Evolutionary conservation across 2,329 filamentous ascomycete species (phyloP).

Genomic region (Plectosphaerella cucumerina): DNA sequence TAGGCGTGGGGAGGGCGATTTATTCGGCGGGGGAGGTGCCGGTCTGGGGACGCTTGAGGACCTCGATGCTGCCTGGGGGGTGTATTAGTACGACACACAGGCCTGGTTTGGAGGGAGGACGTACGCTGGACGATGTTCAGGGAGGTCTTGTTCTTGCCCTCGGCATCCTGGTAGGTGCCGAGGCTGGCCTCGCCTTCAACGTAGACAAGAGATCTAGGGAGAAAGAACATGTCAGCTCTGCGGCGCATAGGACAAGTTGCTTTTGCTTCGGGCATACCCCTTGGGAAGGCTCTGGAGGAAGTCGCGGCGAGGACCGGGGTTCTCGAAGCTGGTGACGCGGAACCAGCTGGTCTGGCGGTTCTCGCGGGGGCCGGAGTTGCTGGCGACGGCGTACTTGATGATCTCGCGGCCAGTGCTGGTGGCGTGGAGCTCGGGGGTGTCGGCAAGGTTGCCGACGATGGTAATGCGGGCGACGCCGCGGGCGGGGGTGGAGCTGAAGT

Average conservation of each 20-base stretch:
- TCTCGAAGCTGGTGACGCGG: conserved; percentile 66
- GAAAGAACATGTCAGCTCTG: neutral
- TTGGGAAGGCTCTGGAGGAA: conserved; percentile 72
- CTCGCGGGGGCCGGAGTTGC: conserved; percentile 60
- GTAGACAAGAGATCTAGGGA: conserved; percentile 66
- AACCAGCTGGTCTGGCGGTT: conserved; percentile 84
- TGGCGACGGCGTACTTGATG: conserved; percentile 73
- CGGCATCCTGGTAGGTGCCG: conserved; percentile 60
- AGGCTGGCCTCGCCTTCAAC: conserved; percentile 79
- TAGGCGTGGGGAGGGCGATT: neutral
- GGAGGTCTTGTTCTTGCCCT: conserved; percentile 61
- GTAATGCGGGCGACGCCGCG: conserved; percentile 73
- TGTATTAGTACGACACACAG: conserved; percentile 11
- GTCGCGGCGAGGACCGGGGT: conserved; percentile 66
- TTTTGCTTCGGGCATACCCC: conserved; percentile 54
- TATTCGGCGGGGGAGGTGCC: conserved; percentile 12
- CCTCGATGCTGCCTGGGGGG: conserved; percentile 37
- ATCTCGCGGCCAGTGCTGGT: conserved; percentile 70
- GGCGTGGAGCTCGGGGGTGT: conserved; percentile 69
- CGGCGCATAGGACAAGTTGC: too few relatives aligned
- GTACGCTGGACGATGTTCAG: conserved; percentile 79
- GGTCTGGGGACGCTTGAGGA: conserved; percentile 36
- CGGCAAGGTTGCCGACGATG: conserved; percentile 79
- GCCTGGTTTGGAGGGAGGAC: conserved; percentile 28
- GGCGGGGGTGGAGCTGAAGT: conserved; percentile 70